These are phyloP conservation scores for Ambrosia hybrid DNA, from an alignment of 140 eudicot species.

Conservation along the genomic window DNA sequence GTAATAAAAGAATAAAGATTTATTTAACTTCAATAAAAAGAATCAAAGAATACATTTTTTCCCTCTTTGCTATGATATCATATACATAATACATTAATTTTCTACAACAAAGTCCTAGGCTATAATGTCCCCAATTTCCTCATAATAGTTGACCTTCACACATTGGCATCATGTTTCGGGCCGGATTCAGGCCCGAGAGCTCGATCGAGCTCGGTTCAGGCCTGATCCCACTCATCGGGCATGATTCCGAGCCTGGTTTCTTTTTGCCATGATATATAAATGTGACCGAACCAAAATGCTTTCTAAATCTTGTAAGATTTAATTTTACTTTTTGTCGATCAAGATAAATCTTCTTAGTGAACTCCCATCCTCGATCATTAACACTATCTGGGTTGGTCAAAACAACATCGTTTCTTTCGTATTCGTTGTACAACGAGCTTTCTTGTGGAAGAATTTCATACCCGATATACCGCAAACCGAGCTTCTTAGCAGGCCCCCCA, in stretches of 20 bases:
- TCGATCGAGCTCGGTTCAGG: too few relatives aligned
- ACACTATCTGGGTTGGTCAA: constrained; percentile 65
- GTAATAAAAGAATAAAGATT: constrained; percentile 25
- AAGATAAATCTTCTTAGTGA: constrained; percentile 78
- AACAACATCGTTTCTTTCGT: constrained; percentile 55
- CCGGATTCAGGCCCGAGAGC: too few relatives aligned
- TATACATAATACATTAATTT: constrained; percentile 5
- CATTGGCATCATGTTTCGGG: too few relatives aligned
- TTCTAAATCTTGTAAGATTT: constrained; percentile 56
- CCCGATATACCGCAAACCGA: constrained; percentile 70
- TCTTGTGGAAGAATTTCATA: constrained; percentile 67
- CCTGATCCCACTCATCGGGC: background rate
- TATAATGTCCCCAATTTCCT: background rate
- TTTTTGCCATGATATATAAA: constrained; percentile 43
- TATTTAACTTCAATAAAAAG: background rate
- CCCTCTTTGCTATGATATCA: constrained; percentile 9
- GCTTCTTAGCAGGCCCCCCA: constrained; percentile 73
- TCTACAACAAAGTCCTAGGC: constrained; percentile 23
- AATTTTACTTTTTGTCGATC: constrained; percentile 74
- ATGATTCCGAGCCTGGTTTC: constrained; percentile 19
- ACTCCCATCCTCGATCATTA: constrained; percentile 79
- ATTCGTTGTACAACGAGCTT: constrained; percentile 75
- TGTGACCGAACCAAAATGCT: constrained; percentile 71
- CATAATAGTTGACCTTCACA: constrained; percentile 1
- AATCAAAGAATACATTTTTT: constrained; percentile 3